phyloP scores from a whole-genome alignment of 1,284 basidiomycete species.

The Megacollybia platyphylla region DNA sequence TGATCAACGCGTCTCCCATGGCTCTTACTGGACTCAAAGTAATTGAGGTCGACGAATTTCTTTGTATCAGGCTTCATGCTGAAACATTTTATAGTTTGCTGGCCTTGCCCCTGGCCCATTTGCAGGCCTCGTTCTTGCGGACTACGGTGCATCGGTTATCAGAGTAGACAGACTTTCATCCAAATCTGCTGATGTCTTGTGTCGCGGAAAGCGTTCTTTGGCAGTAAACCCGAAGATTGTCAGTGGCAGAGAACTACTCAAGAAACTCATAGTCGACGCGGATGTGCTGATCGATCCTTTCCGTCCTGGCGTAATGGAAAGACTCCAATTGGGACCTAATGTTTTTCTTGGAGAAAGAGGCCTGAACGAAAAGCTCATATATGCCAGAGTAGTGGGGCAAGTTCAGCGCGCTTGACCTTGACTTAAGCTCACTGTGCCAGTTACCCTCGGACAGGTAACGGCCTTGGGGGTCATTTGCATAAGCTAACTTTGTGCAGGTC shows the following conservation, averaged over 20 bases:
- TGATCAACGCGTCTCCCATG: conserved; percentile 17
- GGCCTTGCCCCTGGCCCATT: conserved; percentile 79
- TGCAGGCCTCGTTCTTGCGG: conserved; percentile 69
- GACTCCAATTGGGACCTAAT: conserved; percentile 65
- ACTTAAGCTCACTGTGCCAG: conserved; percentile 16
- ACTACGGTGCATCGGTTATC: conserved; percentile 71
- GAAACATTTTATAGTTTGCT: conserved; percentile 42
- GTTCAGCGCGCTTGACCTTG: conserved; percentile 12
- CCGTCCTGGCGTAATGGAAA: conserved; percentile 73
- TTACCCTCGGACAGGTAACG: conserved; percentile 44
- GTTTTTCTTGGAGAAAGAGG: conserved; percentile 51
- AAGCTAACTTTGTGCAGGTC: conserved; percentile 25
- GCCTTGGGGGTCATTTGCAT: conserved; percentile 3
- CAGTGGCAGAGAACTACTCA: conserved; percentile 46
- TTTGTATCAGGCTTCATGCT: too few species aligned
- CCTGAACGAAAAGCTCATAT: conserved; percentile 47
- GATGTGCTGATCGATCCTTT: conserved; percentile 80
- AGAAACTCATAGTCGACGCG: conserved; percentile 47
- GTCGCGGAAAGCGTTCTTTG: conserved; percentile 65
- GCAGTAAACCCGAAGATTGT: conserved; percentile 51
- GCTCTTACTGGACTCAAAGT: conserved; percentile 41
- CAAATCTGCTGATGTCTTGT: conserved; percentile 38
- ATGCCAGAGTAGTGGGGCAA: conserved; percentile 56
- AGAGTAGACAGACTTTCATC: conserved; percentile 52
- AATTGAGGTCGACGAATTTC: conserved; percentile 30